A percentile compares a stretch with the other conserved stretches of the same genome.
phyloP scores from a whole-genome alignment of 1,284 basidiomycete species.

The Veloporphyrellus conicus region DNA sequence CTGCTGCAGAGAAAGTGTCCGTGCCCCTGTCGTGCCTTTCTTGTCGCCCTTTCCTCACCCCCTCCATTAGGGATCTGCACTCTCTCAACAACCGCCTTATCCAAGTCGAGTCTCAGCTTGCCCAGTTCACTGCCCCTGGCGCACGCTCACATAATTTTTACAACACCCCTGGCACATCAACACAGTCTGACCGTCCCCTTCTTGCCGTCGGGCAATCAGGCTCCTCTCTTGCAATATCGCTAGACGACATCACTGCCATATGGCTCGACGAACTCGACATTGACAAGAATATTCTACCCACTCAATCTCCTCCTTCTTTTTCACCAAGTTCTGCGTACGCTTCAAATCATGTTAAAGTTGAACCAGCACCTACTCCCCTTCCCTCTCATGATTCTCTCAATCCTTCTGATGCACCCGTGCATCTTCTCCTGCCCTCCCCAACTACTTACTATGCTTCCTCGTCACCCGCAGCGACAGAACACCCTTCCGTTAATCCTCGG shows the following conservation, averaged over 20 bases:
- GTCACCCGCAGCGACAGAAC: conserved; percentile 21
- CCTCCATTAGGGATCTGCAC: conserved; percentile 59
- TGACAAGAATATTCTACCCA: conserved; percentile 24
- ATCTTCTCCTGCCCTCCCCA: conserved; percentile 25
- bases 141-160: conserved; percentile 39
- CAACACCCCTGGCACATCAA: conserved; percentile 29
- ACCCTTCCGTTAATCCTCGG: conserved; percentile 38
- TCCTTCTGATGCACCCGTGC: conserved; percentile 24
- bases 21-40: conserved; percentile 27
- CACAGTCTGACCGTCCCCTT: conserved; percentile 38
- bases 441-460: conserved; percentile 24
- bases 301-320: conserved; percentile 16
- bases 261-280: conserved; percentile 55
- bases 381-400: conserved; percentile 14
- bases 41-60: conserved; percentile 4
- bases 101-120: conserved; percentile 51
- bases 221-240: conserved; percentile 51
- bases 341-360: conserved; percentile 42
- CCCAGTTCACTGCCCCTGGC: conserved; percentile 44
- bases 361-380: conserved; percentile 38
- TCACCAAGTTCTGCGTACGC: conserved; percentile 12
- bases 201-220: conserved; percentile 38
- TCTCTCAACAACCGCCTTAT: conserved; percentile 74
- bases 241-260: conserved; percentile 54
- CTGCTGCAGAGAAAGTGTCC: conserved; percentile 77